Evolutionary conservation across 495 filamentous ascomycete species (phyloP), one percentile per base, ranked within the genome.

Genomic region (Talaromyces borbonicus): DNA sequence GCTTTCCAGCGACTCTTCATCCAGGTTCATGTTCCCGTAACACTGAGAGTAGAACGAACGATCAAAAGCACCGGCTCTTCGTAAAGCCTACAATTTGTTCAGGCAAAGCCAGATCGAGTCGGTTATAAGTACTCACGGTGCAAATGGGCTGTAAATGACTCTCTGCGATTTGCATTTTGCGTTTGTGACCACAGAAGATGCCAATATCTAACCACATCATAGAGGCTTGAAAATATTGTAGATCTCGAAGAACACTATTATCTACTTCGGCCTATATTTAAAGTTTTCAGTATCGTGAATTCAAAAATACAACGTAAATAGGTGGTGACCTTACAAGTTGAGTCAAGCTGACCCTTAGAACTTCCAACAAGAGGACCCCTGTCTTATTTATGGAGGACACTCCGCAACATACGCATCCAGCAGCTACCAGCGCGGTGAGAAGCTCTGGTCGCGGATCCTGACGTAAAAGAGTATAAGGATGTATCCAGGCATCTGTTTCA

Each of bases 91-190:
- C 14, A 15, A n/a, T 12, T 35, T n/a, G 2, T 8, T 55, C 16
- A 44, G 24, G 0, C 12, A 11, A 42, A 46, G n/a, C n/a, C 20
- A 22, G 4, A 40, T n/a, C n/a, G 37, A 24, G 5, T 39, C 7
- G 22, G 5, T 3, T 9, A 7, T 22, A 8, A 4, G 1, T 40
- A 24, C 46, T 8, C 52, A 76, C 69, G 1, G 72, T 75, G 8
- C 67, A 56, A 1, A 76, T 54, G 29, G 68, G 62, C 16, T 69
- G 65, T 12, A 69, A 52, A 55, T 70, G 71, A 44, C 75, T 77
- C 45, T 81, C 77, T 0, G 77, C 71, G 27, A 83, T 74, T 52
- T 82, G 77, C 69, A 81, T 81, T 46, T 78, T 80, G 7, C 78
- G 57, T 42, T 72, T 72, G 40, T 76, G 77, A 8, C 78, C 79